phyloP scores from a whole-genome alignment of 192 early-diverging fungal species.

The Entomortierella chlamydospora region DNA sequence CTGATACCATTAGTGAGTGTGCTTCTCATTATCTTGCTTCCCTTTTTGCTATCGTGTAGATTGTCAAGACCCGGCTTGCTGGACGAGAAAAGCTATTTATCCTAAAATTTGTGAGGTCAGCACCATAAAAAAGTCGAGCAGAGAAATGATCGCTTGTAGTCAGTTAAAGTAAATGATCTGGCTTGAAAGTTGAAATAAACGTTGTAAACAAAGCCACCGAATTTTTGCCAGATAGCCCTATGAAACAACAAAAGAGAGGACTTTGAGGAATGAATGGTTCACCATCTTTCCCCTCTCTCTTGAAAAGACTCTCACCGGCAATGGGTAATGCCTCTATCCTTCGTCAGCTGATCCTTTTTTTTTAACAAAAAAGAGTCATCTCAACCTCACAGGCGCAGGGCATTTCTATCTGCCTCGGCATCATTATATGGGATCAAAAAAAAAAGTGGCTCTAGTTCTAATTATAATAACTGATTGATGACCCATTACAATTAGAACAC shows the following conservation, averaged over 20 bases:
- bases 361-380: not conserved
- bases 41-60: conserved; percentile 14
- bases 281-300: conserved; percentile 2
- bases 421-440: not conserved
- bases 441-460: not conserved
- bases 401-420: no score
- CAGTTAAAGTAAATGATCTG: no score
- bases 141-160: no score
- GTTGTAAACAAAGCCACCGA: conserved; percentile 23
- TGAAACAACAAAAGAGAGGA: conserved; percentile 10
- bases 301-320: not conserved
- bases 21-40: not conserved
- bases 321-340: conserved; percentile 17
- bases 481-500: conserved; percentile 11
- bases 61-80: conserved; percentile 61
- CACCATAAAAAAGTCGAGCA: no score
- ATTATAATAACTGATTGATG: not conserved
- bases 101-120: conserved; percentile 59
- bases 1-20: not conserved
- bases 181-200: no score
- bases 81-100: conserved; percentile 68
- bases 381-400: no score
- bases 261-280: not conserved
- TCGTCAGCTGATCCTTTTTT: not conserved
- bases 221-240: not conserved